Evolutionary conservation across 306 rosid genomes (phyloP).

Genomic region (Ammopiptanthus mongolicus): DNA sequence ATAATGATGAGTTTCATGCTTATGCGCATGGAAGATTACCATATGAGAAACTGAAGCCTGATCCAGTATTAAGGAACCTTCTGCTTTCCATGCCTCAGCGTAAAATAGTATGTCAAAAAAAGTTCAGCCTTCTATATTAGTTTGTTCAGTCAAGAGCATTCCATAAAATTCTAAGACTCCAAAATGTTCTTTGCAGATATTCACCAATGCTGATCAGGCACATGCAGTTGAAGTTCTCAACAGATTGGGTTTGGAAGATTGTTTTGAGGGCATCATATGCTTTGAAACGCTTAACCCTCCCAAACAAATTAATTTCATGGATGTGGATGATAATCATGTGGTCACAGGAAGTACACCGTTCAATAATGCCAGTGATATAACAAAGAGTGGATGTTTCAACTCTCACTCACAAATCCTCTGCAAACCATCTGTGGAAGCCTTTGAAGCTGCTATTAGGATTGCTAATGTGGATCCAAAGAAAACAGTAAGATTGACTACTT

Average conservation of each 20-base stretch:
- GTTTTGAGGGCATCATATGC: slow-evolving; percentile 79
- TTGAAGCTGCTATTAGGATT: slow-evolving; percentile 59
- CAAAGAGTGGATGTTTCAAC: not conserved
- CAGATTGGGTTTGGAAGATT: slow-evolving; percentile 70
- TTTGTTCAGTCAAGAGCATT: slow-evolving; percentile 2
- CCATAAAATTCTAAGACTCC: not conserved
- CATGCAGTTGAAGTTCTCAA: slow-evolving; percentile 65
- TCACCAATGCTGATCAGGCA: slow-evolving; percentile 73
- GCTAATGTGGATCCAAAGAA: slow-evolving; percentile 54
- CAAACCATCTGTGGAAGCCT: slow-evolving; percentile 70
- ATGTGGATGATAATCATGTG: not conserved
- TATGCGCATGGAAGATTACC: slow-evolving; percentile 77
- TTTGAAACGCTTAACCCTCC: slow-evolving; percentile 83
- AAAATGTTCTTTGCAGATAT: slow-evolving; percentile 47
- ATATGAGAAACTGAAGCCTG: slow-evolving; percentile 61
- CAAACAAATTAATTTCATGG: slow-evolving; percentile 7
- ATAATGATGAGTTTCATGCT: slow-evolving; percentile 71
- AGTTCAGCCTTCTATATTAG: not conserved
- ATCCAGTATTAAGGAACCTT: slow-evolving; percentile 68
- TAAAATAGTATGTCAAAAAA: slow-evolving; percentile 56
- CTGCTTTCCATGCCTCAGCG: slow-evolving; percentile 82
- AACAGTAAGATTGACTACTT: slow-evolving; percentile 47
- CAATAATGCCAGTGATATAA: not conserved
- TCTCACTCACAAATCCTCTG: slow-evolving; percentile 47
- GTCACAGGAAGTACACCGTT: not conserved